phyloP scores from a whole-genome alignment of 192 early-diverging fungal genomes.

The Backusella tuberculispora region DNA sequence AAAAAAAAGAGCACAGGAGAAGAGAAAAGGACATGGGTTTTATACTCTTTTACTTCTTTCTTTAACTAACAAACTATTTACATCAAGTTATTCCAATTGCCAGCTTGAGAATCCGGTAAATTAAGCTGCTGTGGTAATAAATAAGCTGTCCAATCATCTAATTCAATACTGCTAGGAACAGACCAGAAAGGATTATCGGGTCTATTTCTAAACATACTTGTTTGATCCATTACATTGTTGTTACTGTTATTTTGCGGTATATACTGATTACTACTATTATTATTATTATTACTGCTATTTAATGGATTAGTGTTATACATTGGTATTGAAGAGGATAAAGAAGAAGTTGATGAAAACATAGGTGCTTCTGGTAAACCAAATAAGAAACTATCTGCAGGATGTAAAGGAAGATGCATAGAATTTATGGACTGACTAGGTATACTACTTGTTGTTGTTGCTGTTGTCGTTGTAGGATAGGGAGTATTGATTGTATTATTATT shows the following conservation, averaged over 20 bases:
- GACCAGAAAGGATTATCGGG: constrained; percentile 45
- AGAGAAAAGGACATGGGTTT: not conserved
- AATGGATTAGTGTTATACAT: not conserved
- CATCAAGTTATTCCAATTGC: constrained; percentile 11
- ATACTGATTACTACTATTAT: not conserved
- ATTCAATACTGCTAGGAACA: constrained; percentile 42
- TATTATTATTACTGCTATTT: not conserved
- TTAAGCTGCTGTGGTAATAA: constrained; percentile 27
- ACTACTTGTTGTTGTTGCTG: not conserved
- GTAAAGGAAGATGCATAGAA: not conserved
- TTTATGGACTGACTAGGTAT: not conserved
- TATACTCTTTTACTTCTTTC: too few relatives aligned
- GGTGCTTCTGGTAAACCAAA: not conserved
- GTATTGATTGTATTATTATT: constrained; percentile 17
- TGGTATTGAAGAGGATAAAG: not conserved
- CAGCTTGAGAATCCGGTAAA: constrained; percentile 13
- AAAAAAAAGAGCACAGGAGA: not conserved
- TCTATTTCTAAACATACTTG: constrained; percentile 31
- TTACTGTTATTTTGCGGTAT: not conserved
- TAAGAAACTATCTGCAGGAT: constrained; percentile 1
- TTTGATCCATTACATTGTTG: not conserved
- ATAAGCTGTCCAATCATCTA: constrained; percentile 42
- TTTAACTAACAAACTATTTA: constrained; percentile 3
- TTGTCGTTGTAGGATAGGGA: not conserved
- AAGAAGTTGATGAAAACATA: not conserved